Conservation (phyloP, 257 asterid genomes). For the Penstemon newberryi region DNA sequence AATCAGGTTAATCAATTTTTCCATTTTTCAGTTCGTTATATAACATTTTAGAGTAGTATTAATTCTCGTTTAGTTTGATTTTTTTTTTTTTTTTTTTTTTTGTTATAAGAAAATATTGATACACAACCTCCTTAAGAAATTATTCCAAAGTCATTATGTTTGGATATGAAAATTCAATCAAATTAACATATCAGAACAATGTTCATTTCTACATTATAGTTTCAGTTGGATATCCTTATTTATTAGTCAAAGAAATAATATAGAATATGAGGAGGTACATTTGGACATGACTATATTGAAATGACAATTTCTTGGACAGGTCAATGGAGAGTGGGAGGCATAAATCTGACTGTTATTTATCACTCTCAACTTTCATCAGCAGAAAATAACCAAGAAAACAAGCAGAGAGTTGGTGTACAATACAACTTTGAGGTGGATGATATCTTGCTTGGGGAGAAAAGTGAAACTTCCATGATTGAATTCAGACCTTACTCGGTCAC, state of each 20-base stretch:
- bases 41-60: slow-evolving; percentile 4
- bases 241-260: too few species aligned
- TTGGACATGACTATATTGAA: background rate
- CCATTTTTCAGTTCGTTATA: background rate
- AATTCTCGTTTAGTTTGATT: slow-evolving; percentile 4
- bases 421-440: slow-evolving; percentile 63
- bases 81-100: background rate
- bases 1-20: slow-evolving; percentile 60
- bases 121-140: background rate
- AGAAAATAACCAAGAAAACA: slow-evolving; percentile 35
- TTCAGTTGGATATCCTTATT: too few species aligned
- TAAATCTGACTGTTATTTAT: slow-evolving; percentile 45
- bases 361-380: slow-evolving; percentile 26
- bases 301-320: slow-evolving; percentile 38
- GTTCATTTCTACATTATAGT: too few species aligned
- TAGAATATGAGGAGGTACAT: background rate
- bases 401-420: slow-evolving; percentile 32
- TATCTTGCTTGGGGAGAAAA: slow-evolving; percentile 68
- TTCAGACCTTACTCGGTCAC: slow-evolving; percentile 56
- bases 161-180: background rate
- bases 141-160: background rate
- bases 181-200: too few species aligned
- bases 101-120: background rate
- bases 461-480: slow-evolving; percentile 71
- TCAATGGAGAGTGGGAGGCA: slow-evolving; percentile 76